Evolutionary conservation across 305 asterid genomes (phyloP), one percentile per base, ranked within the genome.

Genomic region (Ilex paraguariensis): DNA sequence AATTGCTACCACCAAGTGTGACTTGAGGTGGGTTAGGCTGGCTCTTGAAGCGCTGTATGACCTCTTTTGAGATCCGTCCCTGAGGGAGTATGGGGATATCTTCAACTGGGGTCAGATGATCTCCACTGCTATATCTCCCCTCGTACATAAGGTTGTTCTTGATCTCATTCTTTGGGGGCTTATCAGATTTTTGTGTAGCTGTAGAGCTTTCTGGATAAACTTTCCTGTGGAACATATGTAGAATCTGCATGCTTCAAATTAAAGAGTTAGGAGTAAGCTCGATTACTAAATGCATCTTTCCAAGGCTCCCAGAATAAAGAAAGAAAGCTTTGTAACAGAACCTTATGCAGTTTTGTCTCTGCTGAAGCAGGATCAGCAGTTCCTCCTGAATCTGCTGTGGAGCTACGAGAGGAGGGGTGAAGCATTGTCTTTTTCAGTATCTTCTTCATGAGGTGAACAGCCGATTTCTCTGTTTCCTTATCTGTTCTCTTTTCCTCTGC

Each of bases 151-250:
- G 55, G 28, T 57, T 72, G 57, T 61, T 74, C 70, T 75, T 84
- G 15, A 51, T 66, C 78, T 81, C 90, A 66, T 74, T 60, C 69
- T 63, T 83, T n/a, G 65, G 72, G 32, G 79, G 69, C 68, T 74
- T 77, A n/a, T 66, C 69, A 62, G 73, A 53, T 76, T 70, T 78
- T 16, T 64, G 61, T 62, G 65, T 50, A 17, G 74, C 60, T 49
- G 72, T 54, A 57, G 89, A 56, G 71, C 74, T 79, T 71, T 85
- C 98, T 13, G 98, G 95, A 77, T 91, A 96, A 54, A 91, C 95
- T 81, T 88, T 91, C 73, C 89, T 80, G 74, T 81, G 87, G 89
- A 88, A 91, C 67, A 87, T 85, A 13, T 91, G 95, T 59, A 81
- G 84, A 52, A 91, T 85, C 96, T 91, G 95, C 90, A 73, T 57